These are phyloP conservation scores for Suillus bovinus DNA, from an alignment of 768 basidiomycete species.

Conservation along the genomic window DNA sequence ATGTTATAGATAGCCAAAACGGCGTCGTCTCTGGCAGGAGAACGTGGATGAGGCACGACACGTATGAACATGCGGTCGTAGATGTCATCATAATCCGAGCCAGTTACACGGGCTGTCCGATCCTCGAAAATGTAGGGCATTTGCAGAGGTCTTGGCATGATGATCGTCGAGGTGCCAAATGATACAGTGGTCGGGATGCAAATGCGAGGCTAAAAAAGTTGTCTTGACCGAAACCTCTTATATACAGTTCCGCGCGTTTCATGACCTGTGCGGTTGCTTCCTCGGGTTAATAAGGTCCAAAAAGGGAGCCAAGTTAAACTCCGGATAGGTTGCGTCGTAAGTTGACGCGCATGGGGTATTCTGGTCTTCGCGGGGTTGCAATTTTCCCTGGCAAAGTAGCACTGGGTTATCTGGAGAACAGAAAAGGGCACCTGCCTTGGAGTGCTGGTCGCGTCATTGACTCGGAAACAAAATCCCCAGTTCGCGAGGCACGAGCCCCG, in stretches of 20 bases:
- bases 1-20: conserved; percentile 64
- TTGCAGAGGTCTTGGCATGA: conserved; percentile 22
- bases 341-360: not conserved
- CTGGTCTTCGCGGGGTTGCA: conserved; percentile 3
- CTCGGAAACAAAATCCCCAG: not conserved
- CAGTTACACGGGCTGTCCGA: conserved; percentile 54
- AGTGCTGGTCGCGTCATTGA: not conserved
- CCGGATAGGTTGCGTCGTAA: not conserved
- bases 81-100: conserved; percentile 74
- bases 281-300: not conserved
- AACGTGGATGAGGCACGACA: conserved; percentile 50
- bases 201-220: not conserved
- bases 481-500: not conserved
- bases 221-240: not conserved
- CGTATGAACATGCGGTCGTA: conserved; percentile 76
- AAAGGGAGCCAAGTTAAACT: not conserved
- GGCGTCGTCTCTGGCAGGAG: conserved; percentile 26
- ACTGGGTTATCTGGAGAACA: not conserved
- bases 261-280: conserved; percentile 9
- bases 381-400: not conserved
- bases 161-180: conserved; percentile 2
- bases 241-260: not conserved
- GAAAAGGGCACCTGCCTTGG: conserved; percentile 2
- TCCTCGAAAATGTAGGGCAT: conserved; percentile 68
- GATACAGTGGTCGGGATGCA: not conserved